A percentile compares a stretch with the other conserved stretches of the same genome.
phyloP scores from a whole-genome alignment of 2,329 filamentous ascomycete species.

The Emydomyces testavorans region DNA sequence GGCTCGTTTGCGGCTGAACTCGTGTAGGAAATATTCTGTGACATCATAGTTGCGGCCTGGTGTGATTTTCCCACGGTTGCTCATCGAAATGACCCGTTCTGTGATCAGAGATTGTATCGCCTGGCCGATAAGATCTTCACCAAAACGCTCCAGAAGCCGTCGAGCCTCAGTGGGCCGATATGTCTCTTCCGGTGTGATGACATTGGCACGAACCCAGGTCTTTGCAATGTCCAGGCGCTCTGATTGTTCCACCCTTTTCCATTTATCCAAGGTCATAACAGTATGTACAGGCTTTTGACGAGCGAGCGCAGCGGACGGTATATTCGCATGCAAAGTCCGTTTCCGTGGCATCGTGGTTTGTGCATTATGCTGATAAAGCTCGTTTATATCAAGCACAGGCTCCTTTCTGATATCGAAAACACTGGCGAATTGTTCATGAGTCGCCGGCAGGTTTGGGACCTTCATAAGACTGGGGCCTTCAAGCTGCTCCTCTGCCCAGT shows the following conservation, averaged over 20 bases:
- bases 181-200: conserved; percentile 33
- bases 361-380: conserved; percentile 27
- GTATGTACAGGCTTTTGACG: not conserved
- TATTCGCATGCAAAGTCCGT: conserved; percentile 25
- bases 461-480: conserved; percentile 28
- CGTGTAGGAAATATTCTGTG: conserved; percentile 32
- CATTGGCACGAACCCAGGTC: conserved; percentile 40
- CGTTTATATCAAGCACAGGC: conserved; percentile 24
- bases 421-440: conserved; percentile 32
- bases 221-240: conserved; percentile 31
- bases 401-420: conserved; percentile 34
- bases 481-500: conserved; percentile 37
- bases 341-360: conserved; percentile 27
- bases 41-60: conserved; percentile 37
- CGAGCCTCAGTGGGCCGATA: conserved; percentile 33
- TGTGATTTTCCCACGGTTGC: conserved; percentile 30
- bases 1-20: conserved; percentile 31
- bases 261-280: conserved; percentile 12
- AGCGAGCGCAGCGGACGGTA: conserved; percentile 28
- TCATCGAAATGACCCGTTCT: conserved; percentile 31
- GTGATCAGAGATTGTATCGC: conserved; percentile 33
- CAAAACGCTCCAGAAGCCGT: conserved; percentile 25
- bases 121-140: conserved; percentile 27
- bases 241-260: conserved; percentile 15
- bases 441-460: conserved; percentile 35